Evolutionary conservation across 495 filamentous ascomycete genomes (phyloP), one percentile per base, ranked within the genome.

Genomic region (Penicillium daleae): DNA sequence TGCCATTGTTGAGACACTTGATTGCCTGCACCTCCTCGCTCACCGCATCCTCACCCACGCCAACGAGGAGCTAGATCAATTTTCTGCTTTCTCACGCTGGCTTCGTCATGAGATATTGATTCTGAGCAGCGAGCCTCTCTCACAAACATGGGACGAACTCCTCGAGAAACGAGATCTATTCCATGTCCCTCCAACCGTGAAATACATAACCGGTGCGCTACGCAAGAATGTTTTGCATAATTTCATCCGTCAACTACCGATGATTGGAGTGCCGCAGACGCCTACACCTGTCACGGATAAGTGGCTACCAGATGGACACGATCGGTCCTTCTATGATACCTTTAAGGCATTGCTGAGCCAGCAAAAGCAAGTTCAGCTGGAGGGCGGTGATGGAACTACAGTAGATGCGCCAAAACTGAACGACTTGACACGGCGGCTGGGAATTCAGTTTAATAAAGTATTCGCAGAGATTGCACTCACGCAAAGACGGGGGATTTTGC

Each of bases 11-110:
- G 89, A 93, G 65, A 87, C 89, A n/a, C 79, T 92, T 29, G 85
- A 88, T 40, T 92, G 89, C 56, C 80, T 96, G 26, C 70, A 88
- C 60, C 77, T 97, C 6, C 81, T 95, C 15, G 83, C 86, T 6
- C 87, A 97, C 66, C 86, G 86, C 39, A 86, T 95, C 17, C 82
- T 97, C 17, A 81, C 87, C 10, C 73, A 84, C 48, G 84, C 90
- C 27, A 89, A 90, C 67, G 86, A 90, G 49, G 95, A 99, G 72
- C 78, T 95, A 31, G 82, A 86, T 21, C 83, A 92, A 50, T 99
- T 97, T 68, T 66, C 77, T 8, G 82, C 85, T 5, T 99, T 98
- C 73, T 91, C 90, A 0, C 80, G 81, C 56, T 99, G 94, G 95
- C 82, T 99, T 39, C 86, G 87, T 6, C 83, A 93, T 61, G 89